Percentiles rank a stretch among this genome's conserved stretches.
Evolutionary conservation across 2,329 filamentous ascomycete genomes (phyloP).

Genomic region (Sporothrix pallida): DNA sequence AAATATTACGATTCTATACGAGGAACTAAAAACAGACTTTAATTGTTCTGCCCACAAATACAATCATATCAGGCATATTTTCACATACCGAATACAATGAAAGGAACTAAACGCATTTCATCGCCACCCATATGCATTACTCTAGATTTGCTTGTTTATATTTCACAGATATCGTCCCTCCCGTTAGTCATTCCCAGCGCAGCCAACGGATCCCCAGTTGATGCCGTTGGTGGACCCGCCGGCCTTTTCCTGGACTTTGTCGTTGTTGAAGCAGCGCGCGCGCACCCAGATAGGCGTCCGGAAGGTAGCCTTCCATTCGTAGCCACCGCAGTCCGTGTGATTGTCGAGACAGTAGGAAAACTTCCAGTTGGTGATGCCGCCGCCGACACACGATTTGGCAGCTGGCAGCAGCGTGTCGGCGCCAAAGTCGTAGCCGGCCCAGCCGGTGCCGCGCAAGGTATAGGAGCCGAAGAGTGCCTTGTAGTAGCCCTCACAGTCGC

Average conservation of each 20-base stretch:
- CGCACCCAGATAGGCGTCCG: conserved; percentile 30
- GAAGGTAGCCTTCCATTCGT: conserved; percentile 27
- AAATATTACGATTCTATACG: too few relatives aligned
- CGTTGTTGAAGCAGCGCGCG: conserved; percentile 30
- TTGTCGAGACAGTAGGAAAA: conserved; percentile 24
- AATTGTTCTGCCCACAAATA: too few relatives aligned
- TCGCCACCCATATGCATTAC: too few relatives aligned
- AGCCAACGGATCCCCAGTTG: conserved; percentile 7
- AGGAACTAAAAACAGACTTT: too few relatives aligned
- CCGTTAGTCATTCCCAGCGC: conserved; percentile 8
- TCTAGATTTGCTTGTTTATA: too few relatives aligned
- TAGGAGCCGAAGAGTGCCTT: conserved; percentile 26
- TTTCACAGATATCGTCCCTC: too few relatives aligned
- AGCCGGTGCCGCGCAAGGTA: conserved; percentile 30
- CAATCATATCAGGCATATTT: too few relatives aligned
- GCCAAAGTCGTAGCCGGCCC: conserved; percentile 32
- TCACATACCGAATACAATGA: too few relatives aligned
- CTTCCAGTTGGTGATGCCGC: conserved; percentile 24
- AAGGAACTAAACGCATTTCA: too few relatives aligned
- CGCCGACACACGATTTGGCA: conserved; percentile 26
- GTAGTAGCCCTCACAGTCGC: conserved; percentile 33
- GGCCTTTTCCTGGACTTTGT: conserved; percentile 25
- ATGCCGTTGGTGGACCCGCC: conserved; percentile 14
- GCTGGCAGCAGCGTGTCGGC: conserved; percentile 24
- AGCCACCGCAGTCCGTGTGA: conserved; percentile 22